Evolutionary conservation across 345 rosid genomes (phyloP), one percentile per base, ranked within the genome.

Genomic region (Gossypium stocksii): DNA sequence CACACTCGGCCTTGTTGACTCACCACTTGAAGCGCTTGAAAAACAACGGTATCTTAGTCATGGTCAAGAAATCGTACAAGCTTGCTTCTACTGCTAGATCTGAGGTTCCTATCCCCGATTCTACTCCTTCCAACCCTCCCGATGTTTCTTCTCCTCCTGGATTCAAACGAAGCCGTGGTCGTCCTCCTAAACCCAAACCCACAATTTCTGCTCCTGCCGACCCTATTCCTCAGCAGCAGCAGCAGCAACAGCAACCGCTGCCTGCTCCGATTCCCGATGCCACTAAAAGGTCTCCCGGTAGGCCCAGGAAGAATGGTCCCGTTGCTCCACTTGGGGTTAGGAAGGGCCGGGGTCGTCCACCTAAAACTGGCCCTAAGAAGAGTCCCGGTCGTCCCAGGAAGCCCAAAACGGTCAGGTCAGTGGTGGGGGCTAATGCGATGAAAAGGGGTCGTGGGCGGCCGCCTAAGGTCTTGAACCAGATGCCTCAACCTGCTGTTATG

Each of bases 11-110:
- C 76, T 29, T 87, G 93, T 43, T 94, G 86, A 81, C 86, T 77
- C 83, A 86, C 52, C 84, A 87, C 81, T 83, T 94, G 77, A 86
- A 84, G 82, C 80, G 80, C 27, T 74, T 94, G 82, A 92, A 83
- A 74, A 83, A 15, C 77, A 74, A 38, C 51, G 98, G 98, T 1
- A 71, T 61, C 14, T 82, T 94, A 17, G 74, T 81, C 20, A 77
- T 89, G 87, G 84, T 80, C 17, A 92, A 84, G 79, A 92, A 87
- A 43, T 88, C 93, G 38, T 94, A 92, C 83, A 83, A 64, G 79
- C 76, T 94, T 2, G 85, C 89, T 20, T 52, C 60, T 13, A 11
- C 59, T 0, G 59, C 75, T 56, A 68, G 89, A 86, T 86, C 89
- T 82, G 84, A 78, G 10, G 16, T 54, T 46, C 25, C 70, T 2